Base-by-base conservation (phyloP, 331 rosid species). In the Prunus yedoensis region DNA sequence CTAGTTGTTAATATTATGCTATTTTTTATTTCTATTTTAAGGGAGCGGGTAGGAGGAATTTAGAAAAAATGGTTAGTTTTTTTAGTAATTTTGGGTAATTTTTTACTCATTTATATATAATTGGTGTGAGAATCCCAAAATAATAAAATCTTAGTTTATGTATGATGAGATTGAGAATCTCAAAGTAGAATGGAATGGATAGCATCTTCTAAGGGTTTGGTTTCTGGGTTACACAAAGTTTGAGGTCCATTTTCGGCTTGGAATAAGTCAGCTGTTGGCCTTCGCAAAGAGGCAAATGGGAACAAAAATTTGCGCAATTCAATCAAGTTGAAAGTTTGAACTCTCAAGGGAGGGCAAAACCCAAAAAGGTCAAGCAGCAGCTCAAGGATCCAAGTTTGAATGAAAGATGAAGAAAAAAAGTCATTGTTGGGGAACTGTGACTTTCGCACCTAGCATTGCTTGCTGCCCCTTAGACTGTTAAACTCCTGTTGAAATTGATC, bases 331-430 rank as follows among this genome's bases (percentile, higher is more conserved):
- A 28, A 74, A 54, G 66, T 84, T 81, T 72, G 84, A 60, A 83
- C 78, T 77, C 65, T 76, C 83, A 30, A 82, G 67, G 58, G 62
- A 62, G 76, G 75, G 67, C 35, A 66, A 77, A 76, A 79, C 77
- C 79, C 20, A 28, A 61, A 82, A 78, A 85, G 62, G 78, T 70
- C 78, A 61, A 74, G 43, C 25, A 74, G 32, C 25, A 50, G 54
- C 79, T 79, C 76, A 6, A 79, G 80, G 72, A 79, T 83, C 82
- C 50, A 84, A 71, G 85, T 80, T 83, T 84, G 81, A 83, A 86
- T 67, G 76, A 46, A 70, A 78, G 61, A 3, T n/a, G 52, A 17
- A 10, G 68, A n/a, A 50, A 18, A 43, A 43, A 64, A 76, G 77
- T 73, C 80, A 11, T 51, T 41, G 60, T 58, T 74, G 59, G 64